These are phyloP conservation scores for Stromatinia cepivora DNA, from an alignment of 2,329 filamentous ascomycete species.

Conservation along the genomic window DNA sequence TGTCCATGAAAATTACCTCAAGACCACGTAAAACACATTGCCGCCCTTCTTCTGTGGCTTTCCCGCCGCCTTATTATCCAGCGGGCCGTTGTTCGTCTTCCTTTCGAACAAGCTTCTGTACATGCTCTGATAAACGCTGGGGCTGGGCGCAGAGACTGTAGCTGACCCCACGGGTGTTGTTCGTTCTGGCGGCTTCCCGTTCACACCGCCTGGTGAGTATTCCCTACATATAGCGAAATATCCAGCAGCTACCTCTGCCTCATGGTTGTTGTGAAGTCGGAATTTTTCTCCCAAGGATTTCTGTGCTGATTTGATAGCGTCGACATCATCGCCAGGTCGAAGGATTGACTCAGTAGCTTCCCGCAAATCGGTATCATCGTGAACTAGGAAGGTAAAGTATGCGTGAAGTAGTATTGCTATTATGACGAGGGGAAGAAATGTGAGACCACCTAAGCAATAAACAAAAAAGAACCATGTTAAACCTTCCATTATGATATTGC, in stretches of 20 bases:
- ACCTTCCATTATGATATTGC: constrained; percentile 34
- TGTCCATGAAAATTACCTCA: constrained; percentile 58
- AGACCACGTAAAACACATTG: constrained; percentile 90
- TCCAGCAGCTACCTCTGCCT: constrained; percentile 79
- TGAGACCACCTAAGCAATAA: constrained; percentile 85
- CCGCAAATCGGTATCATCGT: constrained; percentile 45
- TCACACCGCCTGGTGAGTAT: constrained; percentile 87
- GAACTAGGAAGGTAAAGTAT: constrained; percentile 65
- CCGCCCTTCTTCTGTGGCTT: constrained; percentile 58
- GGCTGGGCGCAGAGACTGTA: constrained; percentile 76
- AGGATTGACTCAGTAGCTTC: constrained; percentile 47
- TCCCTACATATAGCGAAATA: constrained; percentile 96
- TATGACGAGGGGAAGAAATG: constrained; percentile 76
- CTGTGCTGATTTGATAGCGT: constrained; percentile 61
- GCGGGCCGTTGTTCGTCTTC: constrained; percentile 51
- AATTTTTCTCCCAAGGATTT: constrained; percentile 60
- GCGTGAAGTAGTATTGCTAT: constrained; percentile 62
- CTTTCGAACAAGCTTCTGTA: constrained; percentile 94
- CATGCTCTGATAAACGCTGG: constrained; percentile 97
- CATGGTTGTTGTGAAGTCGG: constrained; percentile 56
- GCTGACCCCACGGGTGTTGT: constrained; percentile 74
- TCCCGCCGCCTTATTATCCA: constrained; percentile 40
- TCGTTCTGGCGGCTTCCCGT: constrained; percentile 87
- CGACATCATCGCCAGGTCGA: constrained; percentile 64
- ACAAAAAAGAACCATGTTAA: constrained; percentile 61